These are phyloP conservation scores for Brassica balearica DNA, from an alignment of 441 rosid species.

Conservation along the genomic window DNA sequence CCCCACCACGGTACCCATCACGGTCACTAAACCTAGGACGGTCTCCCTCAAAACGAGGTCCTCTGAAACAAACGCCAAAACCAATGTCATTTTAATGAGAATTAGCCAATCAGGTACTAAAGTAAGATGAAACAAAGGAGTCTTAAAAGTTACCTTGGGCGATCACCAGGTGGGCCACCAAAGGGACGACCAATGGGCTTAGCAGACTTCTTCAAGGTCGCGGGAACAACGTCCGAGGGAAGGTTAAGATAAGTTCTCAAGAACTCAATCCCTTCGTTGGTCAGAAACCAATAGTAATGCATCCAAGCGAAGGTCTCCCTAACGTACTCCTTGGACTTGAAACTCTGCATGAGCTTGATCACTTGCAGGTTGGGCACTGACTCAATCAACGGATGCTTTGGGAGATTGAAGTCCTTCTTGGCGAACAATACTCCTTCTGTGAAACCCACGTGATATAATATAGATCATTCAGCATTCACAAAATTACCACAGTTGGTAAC, in stretches of 20 bases:
- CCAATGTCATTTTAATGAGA: conserved; percentile 36
- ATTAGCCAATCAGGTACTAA: not conserved
- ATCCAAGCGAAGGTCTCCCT: conserved; percentile 89
- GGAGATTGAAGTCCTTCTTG: conserved; percentile 82
- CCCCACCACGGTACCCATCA: conserved; percentile 91
- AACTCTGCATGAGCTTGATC: conserved; percentile 92
- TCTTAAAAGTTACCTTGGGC: conserved; percentile 52
- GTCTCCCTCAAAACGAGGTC: conserved; percentile 20
- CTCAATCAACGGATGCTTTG: conserved; percentile 80
- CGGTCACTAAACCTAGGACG: conserved; percentile 87
- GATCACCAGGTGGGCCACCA: conserved; percentile 73
- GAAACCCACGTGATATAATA: not conserved
- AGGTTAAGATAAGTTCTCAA: conserved; percentile 83
- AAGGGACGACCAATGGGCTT: conserved; percentile 77
- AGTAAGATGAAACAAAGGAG: not conserved
- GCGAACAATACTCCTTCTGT: conserved; percentile 88
- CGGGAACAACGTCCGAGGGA: conserved; percentile 89
- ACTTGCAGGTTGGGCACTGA: conserved; percentile 85
- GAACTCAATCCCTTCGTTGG: conserved; percentile 85
- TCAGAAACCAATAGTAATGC: conserved; percentile 89
- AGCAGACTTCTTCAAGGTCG: conserved; percentile 84
- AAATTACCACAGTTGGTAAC: not conserved
- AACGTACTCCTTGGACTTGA: conserved; percentile 87
- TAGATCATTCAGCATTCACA: no score
- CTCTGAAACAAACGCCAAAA: not conserved